These are phyloP conservation scores for Pseudocercospora macadamiae DNA, from an alignment of 2,329 filamentous ascomycete species.

Conservation along the genomic window DNA sequence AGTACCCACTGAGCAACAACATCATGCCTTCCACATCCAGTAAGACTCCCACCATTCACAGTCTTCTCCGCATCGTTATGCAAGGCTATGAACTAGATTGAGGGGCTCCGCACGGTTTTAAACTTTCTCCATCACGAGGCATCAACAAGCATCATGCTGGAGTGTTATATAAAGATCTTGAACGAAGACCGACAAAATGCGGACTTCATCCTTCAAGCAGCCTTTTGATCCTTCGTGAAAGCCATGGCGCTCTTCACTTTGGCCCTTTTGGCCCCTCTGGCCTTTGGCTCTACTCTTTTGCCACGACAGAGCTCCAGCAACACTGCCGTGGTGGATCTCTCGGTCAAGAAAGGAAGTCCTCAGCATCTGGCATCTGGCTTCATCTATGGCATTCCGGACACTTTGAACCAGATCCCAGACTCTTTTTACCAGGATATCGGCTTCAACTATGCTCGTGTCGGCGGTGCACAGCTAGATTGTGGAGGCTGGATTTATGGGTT, in stretches of 20 bases:
- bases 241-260: slow-evolving; percentile 1
- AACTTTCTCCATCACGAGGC: slow-evolving; percentile 2
- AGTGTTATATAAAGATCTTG: not conserved
- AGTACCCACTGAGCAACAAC: not conserved
- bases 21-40: not conserved
- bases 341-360: slow-evolving; percentile 38
- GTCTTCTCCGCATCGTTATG: not conserved
- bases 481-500: slow-evolving; percentile 47
- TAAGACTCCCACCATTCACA: not conserved
- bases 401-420: slow-evolving; percentile 42
- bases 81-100: not conserved
- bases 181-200: not conserved
- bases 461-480: slow-evolving; percentile 45
- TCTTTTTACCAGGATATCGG: slow-evolving; percentile 46
- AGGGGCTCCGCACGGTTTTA: slow-evolving; percentile 2
- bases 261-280: not conserved
- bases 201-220: not conserved
- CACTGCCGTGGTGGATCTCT: slow-evolving; percentile 36
- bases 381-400: slow-evolving; percentile 46
- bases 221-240: not conserved
- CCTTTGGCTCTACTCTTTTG: slow-evolving; percentile 8
- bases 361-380: slow-evolving; percentile 46
- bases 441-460: slow-evolving; percentile 46
- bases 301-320: slow-evolving; percentile 24
- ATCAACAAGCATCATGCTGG: not conserved